Conservation (phyloP, 2,329 filamentous ascomycete species). For the Didymella sp. region DNA sequence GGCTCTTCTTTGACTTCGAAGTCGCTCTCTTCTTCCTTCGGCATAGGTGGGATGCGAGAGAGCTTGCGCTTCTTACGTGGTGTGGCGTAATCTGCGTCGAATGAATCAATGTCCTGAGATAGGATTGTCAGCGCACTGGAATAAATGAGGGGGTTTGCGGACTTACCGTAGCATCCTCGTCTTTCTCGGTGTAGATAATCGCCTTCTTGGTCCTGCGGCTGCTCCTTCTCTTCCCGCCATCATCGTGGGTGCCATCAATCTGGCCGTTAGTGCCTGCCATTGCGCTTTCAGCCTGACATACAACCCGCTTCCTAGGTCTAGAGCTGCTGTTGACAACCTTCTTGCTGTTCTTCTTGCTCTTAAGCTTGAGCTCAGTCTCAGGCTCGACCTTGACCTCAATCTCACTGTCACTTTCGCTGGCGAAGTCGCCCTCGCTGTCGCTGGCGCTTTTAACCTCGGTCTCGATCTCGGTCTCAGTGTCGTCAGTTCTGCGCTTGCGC, state of each 20-base stretch:
- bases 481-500: not conserved
- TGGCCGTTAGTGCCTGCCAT: not conserved
- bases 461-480: not conserved
- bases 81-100: constrained; percentile 7
- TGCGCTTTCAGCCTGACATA: not conserved
- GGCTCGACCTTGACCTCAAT: not conserved
- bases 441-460: not conserved
- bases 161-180: constrained; percentile 19
- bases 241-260: not conserved
- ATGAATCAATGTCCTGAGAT: constrained; percentile 17
- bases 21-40: constrained; percentile 26
- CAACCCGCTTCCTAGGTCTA: not conserved
- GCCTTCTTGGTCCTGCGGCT: constrained; percentile 5
- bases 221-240: constrained; percentile 9
- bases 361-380: not conserved
- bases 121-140: not conserved
- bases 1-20: constrained; percentile 22
- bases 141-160: no score
- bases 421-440: not conserved
- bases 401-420: not conserved
- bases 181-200: constrained; percentile 8
- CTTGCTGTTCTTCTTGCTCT: constrained; percentile 1
- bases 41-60: not conserved
- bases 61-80: constrained; percentile 24
- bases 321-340: not conserved